phyloP scores from a whole-genome alignment of 805 yeast genomes.

The Hanseniaspora singularis region DNA sequence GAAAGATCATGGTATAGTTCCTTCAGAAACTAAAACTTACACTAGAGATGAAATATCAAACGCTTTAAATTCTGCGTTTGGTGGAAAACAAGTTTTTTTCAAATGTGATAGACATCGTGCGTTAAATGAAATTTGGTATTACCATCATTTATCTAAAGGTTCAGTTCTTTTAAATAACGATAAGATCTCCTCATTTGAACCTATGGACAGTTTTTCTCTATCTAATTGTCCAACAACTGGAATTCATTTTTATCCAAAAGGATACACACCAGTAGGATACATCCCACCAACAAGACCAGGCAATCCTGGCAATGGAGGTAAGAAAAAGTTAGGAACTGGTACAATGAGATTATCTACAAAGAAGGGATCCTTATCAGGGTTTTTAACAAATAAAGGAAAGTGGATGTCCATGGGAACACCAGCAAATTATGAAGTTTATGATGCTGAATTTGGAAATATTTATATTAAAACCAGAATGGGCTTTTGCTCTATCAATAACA shows the following conservation, averaged over 20 bases:
- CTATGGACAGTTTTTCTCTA: conserved; percentile 43
- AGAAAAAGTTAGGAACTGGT: conserved; percentile 20
- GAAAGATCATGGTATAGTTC: conserved; percentile 55
- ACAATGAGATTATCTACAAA: conserved; percentile 20
- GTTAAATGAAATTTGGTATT: conserved; percentile 55
- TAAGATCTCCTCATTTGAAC: conserved; percentile 34
- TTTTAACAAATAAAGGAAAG: conserved; percentile 66
- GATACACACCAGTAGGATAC: conserved; percentile 25
- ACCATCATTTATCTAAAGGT: conserved; percentile 55
- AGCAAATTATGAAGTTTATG: conserved; percentile 53
- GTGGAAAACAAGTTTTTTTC: conserved; percentile 46
- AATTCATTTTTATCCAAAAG: conserved; percentile 64
- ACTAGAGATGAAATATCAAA: conserved; percentile 42
- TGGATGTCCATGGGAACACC: conserved; percentile 78
- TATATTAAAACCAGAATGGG: conserved; percentile 62
- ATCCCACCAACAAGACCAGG: conserved; percentile 18
- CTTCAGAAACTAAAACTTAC: conserved; percentile 47
- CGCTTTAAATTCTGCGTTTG: conserved; percentile 39
- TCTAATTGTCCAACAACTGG: conserved; percentile 60
- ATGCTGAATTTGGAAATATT: conserved; percentile 62
- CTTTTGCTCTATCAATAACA: conserved; percentile 44
- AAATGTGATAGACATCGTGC: conserved; percentile 45
- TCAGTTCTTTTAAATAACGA: conserved; percentile 52
- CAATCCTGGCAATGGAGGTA: conserved; percentile 21
- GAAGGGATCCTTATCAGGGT: conserved; percentile 34